Evolutionary conservation across 2,329 filamentous ascomycete species (phyloP).

Genomic region (Colletotrichum nymphaeae): DNA sequence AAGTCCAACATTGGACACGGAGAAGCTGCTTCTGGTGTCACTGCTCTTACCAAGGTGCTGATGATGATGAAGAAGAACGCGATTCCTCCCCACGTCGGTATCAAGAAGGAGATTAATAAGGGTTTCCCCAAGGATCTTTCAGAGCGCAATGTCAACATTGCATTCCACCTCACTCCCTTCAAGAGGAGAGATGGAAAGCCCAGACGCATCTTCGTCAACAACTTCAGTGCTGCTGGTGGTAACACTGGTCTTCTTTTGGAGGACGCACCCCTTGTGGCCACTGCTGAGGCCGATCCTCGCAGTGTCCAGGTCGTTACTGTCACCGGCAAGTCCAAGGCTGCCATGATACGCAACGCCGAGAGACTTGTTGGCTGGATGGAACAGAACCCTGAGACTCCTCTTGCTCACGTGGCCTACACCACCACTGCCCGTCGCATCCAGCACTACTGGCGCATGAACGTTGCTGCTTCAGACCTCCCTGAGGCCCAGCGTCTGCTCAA

Average conservation of each 20-base stretch:
- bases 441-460: constrained; percentile 52
- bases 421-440: constrained; percentile 75
- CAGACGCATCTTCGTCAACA: constrained; percentile 69
- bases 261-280: constrained; percentile 63
- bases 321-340: constrained; percentile 64
- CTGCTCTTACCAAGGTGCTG: constrained; percentile 73
- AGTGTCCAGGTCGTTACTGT: constrained; percentile 68
- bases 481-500: constrained; percentile 57
- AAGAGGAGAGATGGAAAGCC: constrained; percentile 58
- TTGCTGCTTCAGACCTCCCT: constrained; percentile 52
- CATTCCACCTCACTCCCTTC: constrained; percentile 64
- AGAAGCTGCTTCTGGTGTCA: constrained; percentile 71
- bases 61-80: constrained; percentile 72
- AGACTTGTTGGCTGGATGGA: constrained; percentile 66
- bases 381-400: constrained; percentile 59
- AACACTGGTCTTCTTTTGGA: constrained; percentile 77
- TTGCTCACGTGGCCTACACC: constrained; percentile 73
- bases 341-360: constrained; percentile 70
- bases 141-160: constrained; percentile 69
- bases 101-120: constrained; percentile 73
- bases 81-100: constrained; percentile 75
- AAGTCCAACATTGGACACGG: constrained; percentile 75
- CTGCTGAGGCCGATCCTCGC: constrained; percentile 63
- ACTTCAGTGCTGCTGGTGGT: constrained; percentile 78
- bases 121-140: constrained; percentile 67